Percentiles rank a stretch among this genome's conserved stretches.
Conservation (phyloP, 1,284 basidiomycete genomes). For the Malassezia restricta region DNA sequence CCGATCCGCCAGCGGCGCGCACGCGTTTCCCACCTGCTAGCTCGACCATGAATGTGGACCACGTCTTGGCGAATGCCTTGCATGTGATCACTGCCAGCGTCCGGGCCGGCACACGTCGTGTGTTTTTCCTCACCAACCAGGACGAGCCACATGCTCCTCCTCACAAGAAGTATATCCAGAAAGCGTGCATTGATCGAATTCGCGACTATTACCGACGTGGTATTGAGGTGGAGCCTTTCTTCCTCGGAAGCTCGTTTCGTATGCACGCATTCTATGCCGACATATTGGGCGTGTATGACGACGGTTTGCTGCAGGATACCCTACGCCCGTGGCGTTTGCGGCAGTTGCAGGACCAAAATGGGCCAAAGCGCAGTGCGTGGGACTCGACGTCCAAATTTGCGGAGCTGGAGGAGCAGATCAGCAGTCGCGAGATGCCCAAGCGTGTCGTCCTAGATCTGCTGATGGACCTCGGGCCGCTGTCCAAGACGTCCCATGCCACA, state of each 20-base stretch:
- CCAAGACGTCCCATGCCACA: constrained; percentile 39
- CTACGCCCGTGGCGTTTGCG: constrained; percentile 15
- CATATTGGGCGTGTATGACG: constrained; percentile 37
- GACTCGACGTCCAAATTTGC: constrained; percentile 29
- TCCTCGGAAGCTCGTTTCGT: constrained; percentile 58
- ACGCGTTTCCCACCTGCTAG: constrained; percentile 40
- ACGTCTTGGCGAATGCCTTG: constrained; percentile 53
- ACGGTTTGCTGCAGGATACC: constrained; percentile 23
- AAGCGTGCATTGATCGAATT: constrained; percentile 14
- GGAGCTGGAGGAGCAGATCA: constrained; percentile 40
- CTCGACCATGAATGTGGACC: constrained; percentile 53
- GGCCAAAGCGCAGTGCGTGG: constrained; percentile 17
- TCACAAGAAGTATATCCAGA: constrained; percentile 5
- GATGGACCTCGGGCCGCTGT: constrained; percentile 56
- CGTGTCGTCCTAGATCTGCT: constrained; percentile 72
- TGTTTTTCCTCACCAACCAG: constrained; percentile 85
- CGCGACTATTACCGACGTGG: constrained; percentile 59
- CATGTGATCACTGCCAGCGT: constrained; percentile 57
- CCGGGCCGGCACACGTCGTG: constrained; percentile 72
- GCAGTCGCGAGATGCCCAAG: constrained; percentile 61
- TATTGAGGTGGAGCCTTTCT: constrained; percentile 76
- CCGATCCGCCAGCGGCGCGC: constrained; percentile 18
- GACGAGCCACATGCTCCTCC: constrained; percentile 54
- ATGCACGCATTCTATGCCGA: constrained; percentile 58
- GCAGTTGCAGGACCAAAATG: constrained; percentile 14